Conservation (phyloP, 2,329 filamentous ascomycete species). For the Canariomyces notabilis region DNA sequence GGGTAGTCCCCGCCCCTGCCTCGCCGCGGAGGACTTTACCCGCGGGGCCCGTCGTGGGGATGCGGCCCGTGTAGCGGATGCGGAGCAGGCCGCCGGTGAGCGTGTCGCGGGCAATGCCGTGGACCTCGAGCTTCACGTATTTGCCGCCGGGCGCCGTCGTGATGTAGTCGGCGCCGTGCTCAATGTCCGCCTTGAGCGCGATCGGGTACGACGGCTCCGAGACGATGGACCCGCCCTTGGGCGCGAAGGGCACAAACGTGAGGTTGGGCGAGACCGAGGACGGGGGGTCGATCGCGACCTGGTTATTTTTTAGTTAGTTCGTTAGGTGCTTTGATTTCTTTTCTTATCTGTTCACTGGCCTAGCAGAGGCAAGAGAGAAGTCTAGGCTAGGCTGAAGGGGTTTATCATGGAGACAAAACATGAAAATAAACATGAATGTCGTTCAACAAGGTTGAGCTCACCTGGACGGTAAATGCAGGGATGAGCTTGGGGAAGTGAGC, state of each 20-base stretch:
- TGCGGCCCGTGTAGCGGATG: conserved; percentile 36
- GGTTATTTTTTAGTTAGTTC: conserved; percentile 3
- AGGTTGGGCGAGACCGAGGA: conserved; percentile 29
- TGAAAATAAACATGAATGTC: too few relatives aligned
- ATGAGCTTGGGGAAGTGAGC: conserved; percentile 36
- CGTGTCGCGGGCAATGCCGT: conserved; percentile 32
- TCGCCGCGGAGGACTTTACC: conserved; percentile 33
- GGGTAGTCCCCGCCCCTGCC: conserved; percentile 34
- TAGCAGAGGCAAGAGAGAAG: too few relatives aligned
- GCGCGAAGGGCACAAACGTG: conserved; percentile 28
- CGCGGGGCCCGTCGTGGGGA: conserved; percentile 28
- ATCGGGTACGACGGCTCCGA: conserved; percentile 36
- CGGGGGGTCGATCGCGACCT: conserved; percentile 29
- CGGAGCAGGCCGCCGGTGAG: conserved; percentile 29
- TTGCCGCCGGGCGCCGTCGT: conserved; percentile 33
- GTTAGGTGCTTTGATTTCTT: not conserved
- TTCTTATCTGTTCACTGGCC: too few relatives aligned
- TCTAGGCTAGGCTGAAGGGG: too few relatives aligned
- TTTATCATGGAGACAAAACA: too few relatives aligned
- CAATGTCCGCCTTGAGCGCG: conserved; percentile 33
- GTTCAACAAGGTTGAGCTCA: conserved; percentile 19
- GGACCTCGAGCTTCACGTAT: conserved; percentile 37
- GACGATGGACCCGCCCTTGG: conserved; percentile 27
- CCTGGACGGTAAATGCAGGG: conserved; percentile 37
- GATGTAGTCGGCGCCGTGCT: conserved; percentile 40